Conservation (phyloP, 1,139 yeast genomes). For the Hansenula lynferdii region DNA sequence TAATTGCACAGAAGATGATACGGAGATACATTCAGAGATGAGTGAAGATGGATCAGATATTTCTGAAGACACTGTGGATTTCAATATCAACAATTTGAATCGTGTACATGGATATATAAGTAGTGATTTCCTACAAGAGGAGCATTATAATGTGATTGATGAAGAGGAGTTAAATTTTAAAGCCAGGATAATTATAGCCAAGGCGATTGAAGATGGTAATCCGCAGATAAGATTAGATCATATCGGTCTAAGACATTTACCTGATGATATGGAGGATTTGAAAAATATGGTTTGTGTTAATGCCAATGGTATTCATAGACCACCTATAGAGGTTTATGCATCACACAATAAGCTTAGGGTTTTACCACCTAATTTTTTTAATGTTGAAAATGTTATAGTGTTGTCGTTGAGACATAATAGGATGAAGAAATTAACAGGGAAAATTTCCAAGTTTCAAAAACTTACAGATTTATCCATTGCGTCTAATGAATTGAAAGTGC, state of each 20-base stretch:
- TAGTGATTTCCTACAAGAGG: constrained; percentile 15
- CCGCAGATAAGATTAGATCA: constrained; percentile 38
- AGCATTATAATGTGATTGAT: constrained; percentile 6
- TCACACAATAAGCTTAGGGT: constrained; percentile 43
- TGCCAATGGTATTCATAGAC: constrained; percentile 30
- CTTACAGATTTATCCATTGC: constrained; percentile 48
- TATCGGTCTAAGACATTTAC: constrained; percentile 39
- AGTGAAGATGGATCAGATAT: constrained; percentile 7
- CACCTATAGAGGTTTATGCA: constrained; percentile 42
- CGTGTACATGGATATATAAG: constrained; percentile 19
- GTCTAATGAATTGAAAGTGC: constrained; percentile 43
- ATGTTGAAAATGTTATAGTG: constrained; percentile 45
- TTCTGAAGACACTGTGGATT: constrained; percentile 18
- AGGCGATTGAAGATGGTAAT: constrained; percentile 29
- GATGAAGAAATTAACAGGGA: constrained; percentile 46
- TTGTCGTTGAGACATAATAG: constrained; percentile 49
- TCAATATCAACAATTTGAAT: constrained; percentile 19
- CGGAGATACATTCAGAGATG: background rate
- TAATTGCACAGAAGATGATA: background rate
- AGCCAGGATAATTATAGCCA: constrained; percentile 17
- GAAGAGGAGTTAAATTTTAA: constrained; percentile 13
- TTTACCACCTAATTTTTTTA: constrained; percentile 48
- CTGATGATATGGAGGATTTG: constrained; percentile 52
- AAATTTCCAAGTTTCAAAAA: constrained; percentile 37
- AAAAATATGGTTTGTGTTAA: constrained; percentile 41